Evolutionary conservation across 305 asterid genomes (phyloP), one percentile per base, ranked within the genome.

Genomic region (Rubia balearica): DNA sequence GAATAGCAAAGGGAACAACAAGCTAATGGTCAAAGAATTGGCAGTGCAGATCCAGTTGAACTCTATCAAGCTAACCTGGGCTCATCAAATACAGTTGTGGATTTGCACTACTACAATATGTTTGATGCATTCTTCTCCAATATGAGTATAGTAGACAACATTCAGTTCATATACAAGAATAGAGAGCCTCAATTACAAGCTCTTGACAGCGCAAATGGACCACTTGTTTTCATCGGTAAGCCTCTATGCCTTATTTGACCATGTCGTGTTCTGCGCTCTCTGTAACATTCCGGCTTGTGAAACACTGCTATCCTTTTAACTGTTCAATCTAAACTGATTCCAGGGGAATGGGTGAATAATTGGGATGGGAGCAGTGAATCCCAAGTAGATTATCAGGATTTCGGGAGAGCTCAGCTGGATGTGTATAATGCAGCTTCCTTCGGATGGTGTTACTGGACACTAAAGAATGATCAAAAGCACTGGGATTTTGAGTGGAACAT

Each of bases 401-500:
- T 83, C 56, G 97, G 93, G 70, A 74, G 75, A 75, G 89, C 92
- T 40, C 96, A 88, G 77, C 69, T 90, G 76, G 91, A 88, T 27
- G 85, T 85, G n/a, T 90, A 86, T 65, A 77, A 78, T 69, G 82
- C 84, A 17, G 96, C 96, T 69, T 86, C 95, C 7, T 90, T 90
- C 62, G 91, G 96, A 69, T 90, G 96, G 96, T 70, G 85, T 74
- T 88, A 86, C 67, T 90, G 93, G 96, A 88, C 93, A 0, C 77
- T 90, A 30, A 90, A 88, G 76, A 83, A 86, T 55, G 87, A 86
- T 48, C 60, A 75, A 70, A 68, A 86, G 79, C 95, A 88, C 76
- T 90, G 96, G 96, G 95, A 90, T 85, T 84, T 90, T 30, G 89
- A 88, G 75, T 90, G 96, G 96, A 88, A 87, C 59, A n/a, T 88